Base-by-base conservation (phyloP, 2,329 filamentous ascomycete species). In the Alternaria arbusti region DNA sequence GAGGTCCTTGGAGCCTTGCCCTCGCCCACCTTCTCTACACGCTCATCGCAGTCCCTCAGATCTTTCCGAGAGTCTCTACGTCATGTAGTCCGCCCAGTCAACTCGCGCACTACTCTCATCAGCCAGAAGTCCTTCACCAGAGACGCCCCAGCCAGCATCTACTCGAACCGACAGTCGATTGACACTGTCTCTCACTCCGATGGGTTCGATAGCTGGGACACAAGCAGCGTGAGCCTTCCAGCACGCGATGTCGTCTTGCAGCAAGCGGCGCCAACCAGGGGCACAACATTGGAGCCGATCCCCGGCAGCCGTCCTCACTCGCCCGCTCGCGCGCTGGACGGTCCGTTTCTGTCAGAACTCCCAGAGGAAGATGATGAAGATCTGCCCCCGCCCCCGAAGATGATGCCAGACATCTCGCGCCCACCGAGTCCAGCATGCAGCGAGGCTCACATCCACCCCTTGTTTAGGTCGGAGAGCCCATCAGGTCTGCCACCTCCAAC, bases 131-230 rank as follows among this genome's bases (percentile, higher is more conserved):
- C 77, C 0, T 74, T 72, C 23, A 72, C 55, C n/a, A 70, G 74
- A 50, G 78, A 79, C 32, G 63, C 70, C 15, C 68, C 69, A 26
- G 44, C 20, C 23, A 80, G 78, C 61, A 62, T 79, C 28, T 73
- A 80, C 30, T 79, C 79, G 7, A 75, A 79, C 59, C 66, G 65
- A 44, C 68, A 73, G 46, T 75, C 80, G 6, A 58, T 80, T 22
- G 77, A 80, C 45, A 77, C 74, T n/a, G 64, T 75, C 17, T 76
- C 81, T 25, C 80, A 80, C 30, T 76, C 79, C 3, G 89, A 91
- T 64, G 87, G 87, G 2, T 93, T 93, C 71, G 91, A 93, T 70
- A 89, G 86, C 3, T 93, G 91, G 91, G 90, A 93, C 72, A 92
- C 89, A 0, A 91, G 89, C 0, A 83, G 84, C 0, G 88, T 92